Conservation (phyloP, 2,329 filamentous ascomycete species). For the Penicillium sp. region DNA sequence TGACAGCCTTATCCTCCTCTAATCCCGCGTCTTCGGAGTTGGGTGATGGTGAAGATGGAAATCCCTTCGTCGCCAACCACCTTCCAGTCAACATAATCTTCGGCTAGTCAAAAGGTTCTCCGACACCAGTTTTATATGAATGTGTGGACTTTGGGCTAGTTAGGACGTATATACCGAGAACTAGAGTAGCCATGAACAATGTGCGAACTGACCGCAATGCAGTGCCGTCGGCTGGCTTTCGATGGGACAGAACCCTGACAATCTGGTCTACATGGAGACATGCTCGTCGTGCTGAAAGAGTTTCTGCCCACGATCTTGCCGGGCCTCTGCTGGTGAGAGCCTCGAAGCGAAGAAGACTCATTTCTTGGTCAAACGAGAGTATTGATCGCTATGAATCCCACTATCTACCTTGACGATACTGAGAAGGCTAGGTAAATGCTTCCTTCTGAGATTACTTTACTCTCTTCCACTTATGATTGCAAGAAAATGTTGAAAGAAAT, state of each 20-base stretch:
- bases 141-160: not conserved
- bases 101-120: constrained; percentile 1
- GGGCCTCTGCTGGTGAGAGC: constrained; percentile 10
- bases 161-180: constrained; percentile 10
- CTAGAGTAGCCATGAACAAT: constrained; percentile 11
- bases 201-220: constrained; percentile 15
- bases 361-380: not conserved
- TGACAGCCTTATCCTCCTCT: not conserved
- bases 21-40: not conserved
- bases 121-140: not conserved
- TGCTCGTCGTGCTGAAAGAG: constrained; percentile 6
- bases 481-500: not conserved
- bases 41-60: not conserved
- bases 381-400: not conserved
- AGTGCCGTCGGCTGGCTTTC: constrained; percentile 16
- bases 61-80: constrained; percentile 4
- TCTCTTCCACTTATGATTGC: no score
- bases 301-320: constrained; percentile 12
- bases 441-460: no score
- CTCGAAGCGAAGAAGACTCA: constrained; percentile 1
- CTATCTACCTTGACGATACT: not conserved
- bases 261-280: constrained; percentile 12
- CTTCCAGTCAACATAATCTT: constrained; percentile 8
- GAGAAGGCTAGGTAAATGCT: no score
- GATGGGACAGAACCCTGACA: constrained; percentile 8